Evolutionary conservation across 2,329 filamentous ascomycete species (phyloP), one percentile per base, ranked within the genome.

Genomic region (Exophiala aquamarina): DNA sequence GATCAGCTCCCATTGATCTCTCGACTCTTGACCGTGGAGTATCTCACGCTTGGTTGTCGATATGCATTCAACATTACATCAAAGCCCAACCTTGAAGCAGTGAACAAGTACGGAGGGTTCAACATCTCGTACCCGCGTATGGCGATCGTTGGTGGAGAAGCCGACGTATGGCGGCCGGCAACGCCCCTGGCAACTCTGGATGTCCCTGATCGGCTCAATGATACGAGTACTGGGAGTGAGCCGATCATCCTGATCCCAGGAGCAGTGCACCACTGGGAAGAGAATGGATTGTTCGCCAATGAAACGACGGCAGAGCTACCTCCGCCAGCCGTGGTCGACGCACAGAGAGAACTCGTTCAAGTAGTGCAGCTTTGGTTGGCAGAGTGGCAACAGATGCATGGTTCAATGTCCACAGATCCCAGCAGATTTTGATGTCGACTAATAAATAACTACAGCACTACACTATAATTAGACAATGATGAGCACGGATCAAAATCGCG

Each of bases 181-280:
- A 86, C 84, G 0, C 81, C 86, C 1, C 83, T 92, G 40, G 83
- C 82, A 1, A 77, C 81, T n/a, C 41, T 59, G 11, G 77, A 73
- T 1, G 76, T 82, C 1, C 71, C 75, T 0, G 68, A 72, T 21
- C 73, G 86, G 15, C 66, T 71, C 17, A 59, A 56, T 37, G 26
- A 47, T 20, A 53, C 56, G 11, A 86, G 77, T 35, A 87, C 86
- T 0, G 68, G 71, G 0, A 76, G 74, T 38, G 78, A 90, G 69
- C 88, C 88, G 0, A 87, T 84, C 54, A 74, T 88, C n/a, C 62
- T 92, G 36, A 89, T 94, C 36, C 70, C 75, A 3, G 77, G 78
- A n/a, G 87, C 81, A 0, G 86, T 91, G 15, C 89, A 94, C 65
- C 87, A 92, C 63, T 93, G 86, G 84, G 86, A 88, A 56, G 83